Conservation (phyloP, 2,329 filamentous ascomycete genomes). For the Aspergillus sp. region DNA sequence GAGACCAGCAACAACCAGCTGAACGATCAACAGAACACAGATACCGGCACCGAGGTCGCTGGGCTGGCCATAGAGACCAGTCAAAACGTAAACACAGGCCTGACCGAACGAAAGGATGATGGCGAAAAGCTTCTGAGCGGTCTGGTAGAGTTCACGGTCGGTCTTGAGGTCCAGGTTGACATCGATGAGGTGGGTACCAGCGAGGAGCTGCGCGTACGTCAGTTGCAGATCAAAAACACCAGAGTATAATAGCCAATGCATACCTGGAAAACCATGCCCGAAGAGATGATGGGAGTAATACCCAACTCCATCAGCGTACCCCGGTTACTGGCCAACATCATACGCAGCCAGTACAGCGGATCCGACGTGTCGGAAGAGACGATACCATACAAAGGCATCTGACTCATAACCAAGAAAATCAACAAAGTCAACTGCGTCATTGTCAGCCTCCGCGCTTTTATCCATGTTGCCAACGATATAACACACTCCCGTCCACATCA, state of each 20-base stretch:
- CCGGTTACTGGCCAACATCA: slow-evolving; percentile 99
- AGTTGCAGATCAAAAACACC: slow-evolving; percentile 6
- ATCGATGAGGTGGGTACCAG: slow-evolving; percentile 98
- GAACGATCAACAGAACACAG: slow-evolving; percentile 95
- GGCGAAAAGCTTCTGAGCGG: slow-evolving; percentile 96
- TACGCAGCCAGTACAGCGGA: slow-evolving; percentile 98
- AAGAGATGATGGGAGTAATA: slow-evolving; percentile 98
- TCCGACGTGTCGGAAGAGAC: slow-evolving; percentile 98
- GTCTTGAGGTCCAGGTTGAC: slow-evolving; percentile 99
- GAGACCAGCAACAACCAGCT: slow-evolving; percentile 93
- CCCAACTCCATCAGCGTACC: slow-evolving; percentile 94
- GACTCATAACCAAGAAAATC: slow-evolving; percentile 99
- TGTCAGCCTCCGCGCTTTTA: slow-evolving; percentile 11
- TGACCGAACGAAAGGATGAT: slow-evolving; percentile 97
- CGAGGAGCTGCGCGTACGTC: slow-evolving; percentile 60
- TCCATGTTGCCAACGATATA: slow-evolving; percentile 7
- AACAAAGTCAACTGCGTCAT: slow-evolving; percentile 66
- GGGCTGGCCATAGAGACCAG: slow-evolving; percentile 92
- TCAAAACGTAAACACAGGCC: slow-evolving; percentile 96
- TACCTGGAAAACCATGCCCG: slow-evolving; percentile 97
- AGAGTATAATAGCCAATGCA: slow-evolving; percentile 5
- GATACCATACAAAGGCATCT: slow-evolving; percentile 98
- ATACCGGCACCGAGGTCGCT: slow-evolving; percentile 96
- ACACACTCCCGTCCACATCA: slow-evolving; percentile 79
- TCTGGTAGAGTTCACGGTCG: slow-evolving; percentile 99